Percentiles rank a stretch among this genome's conserved stretches.
phyloP scores from a whole-genome alignment of 495 filamentous ascomycete species.

The Ramalina intermedia region DNA sequence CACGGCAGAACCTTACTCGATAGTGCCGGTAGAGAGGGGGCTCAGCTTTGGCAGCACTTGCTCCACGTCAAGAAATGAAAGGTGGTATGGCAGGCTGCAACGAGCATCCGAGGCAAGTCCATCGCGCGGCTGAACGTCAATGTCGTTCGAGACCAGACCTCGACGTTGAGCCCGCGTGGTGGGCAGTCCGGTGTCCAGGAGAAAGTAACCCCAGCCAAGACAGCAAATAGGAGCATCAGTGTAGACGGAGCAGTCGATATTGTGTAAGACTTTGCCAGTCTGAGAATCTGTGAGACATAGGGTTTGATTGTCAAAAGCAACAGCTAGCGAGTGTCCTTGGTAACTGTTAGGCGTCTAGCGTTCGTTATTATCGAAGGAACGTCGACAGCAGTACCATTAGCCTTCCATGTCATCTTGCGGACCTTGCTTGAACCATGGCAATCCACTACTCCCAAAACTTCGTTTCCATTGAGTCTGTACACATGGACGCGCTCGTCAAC shows the following conservation, averaged over 20 bases:
- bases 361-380: background rate
- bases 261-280: constrained; percentile 63
- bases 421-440: constrained; percentile 31
- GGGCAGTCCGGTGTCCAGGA: constrained; percentile 5
- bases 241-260: constrained; percentile 34
- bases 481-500: constrained; percentile 46
- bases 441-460: constrained; percentile 46
- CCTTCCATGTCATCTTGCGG: constrained; percentile 58
- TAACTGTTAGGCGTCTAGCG: background rate
- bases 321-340: constrained; percentile 56
- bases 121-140: constrained; percentile 20
- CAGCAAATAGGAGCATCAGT: constrained; percentile 38
- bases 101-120: constrained; percentile 14
- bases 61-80: constrained; percentile 67
- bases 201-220: constrained; percentile 50
- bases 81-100: constrained; percentile 58
- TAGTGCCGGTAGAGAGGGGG: constrained; percentile 46
- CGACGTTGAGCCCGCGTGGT: constrained; percentile 22
- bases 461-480: constrained; percentile 54
- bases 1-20: constrained; percentile 30
- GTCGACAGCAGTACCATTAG: constrained; percentile 43
- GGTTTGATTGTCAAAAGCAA: constrained; percentile 58
- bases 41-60: constrained; percentile 69
- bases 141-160: constrained; percentile 27
- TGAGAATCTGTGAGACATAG: constrained; percentile 61